Conservation (phyloP, 2,329 filamentous ascomycete species). For the Hypoxylon sp. region DNA sequence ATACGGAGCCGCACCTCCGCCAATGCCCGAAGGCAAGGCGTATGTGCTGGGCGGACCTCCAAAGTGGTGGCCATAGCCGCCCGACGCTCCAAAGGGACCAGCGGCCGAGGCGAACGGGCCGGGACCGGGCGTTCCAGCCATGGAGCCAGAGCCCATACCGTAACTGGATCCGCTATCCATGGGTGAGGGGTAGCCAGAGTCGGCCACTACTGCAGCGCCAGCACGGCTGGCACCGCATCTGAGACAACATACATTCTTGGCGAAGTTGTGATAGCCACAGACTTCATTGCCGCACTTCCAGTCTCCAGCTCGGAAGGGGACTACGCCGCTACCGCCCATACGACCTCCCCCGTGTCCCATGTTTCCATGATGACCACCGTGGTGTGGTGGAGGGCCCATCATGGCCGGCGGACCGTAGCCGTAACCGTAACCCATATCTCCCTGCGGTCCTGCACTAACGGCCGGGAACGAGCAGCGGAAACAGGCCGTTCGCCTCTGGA, state of each 20-base stretch:
- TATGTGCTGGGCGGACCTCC: constrained; percentile 90
- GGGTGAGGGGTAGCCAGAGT: constrained; percentile 89
- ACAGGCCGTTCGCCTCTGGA: constrained; percentile 97
- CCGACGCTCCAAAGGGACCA: constrained; percentile 74
- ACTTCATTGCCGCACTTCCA: constrained; percentile 99
- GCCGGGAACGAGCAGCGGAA: constrained; percentile 99
- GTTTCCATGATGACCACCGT: constrained; percentile 69
- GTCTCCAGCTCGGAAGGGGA: constrained; percentile 97
- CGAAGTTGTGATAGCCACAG: constrained; percentile 99
- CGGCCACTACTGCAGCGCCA: constrained; percentile 92
- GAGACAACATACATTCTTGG: constrained; percentile 98
- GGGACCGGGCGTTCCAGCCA: constrained; percentile 84
- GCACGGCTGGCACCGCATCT: constrained; percentile 95
- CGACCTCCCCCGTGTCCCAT: constrained; percentile 73
- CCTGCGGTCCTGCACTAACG: constrained; percentile 79
- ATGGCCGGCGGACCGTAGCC: constrained; percentile 79
- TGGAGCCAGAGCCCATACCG: constrained; percentile 87
- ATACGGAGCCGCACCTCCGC: constrained; percentile 82
- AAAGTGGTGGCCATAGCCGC: constrained; percentile 82
- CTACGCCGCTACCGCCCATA: constrained; percentile 85
- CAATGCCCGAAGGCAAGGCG: constrained; percentile 86
- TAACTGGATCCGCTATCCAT: constrained; percentile 90
- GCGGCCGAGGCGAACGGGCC: constrained; percentile 79
- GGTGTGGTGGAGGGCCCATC: constrained; percentile 78
- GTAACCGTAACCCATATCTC: constrained; percentile 66